phyloP scores from a whole-genome alignment of 768 basidiomycete genomes.

The Tylopilus felleus region DNA sequence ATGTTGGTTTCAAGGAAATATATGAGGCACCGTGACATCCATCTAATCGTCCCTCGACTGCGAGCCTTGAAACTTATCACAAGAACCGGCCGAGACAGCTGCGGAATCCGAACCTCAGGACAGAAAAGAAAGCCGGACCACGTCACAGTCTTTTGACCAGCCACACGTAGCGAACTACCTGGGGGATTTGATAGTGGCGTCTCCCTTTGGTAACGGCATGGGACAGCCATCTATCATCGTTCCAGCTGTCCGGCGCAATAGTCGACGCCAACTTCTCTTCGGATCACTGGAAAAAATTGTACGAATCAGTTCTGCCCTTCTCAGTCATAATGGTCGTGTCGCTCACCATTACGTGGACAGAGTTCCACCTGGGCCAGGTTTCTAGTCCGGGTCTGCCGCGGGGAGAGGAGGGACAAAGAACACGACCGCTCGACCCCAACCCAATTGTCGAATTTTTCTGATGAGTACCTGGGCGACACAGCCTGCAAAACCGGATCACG shows the following conservation, averaged over 20 bases:
- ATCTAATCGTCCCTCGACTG: not conserved
- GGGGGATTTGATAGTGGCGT: slow-evolving; percentile 15
- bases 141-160: not conserved
- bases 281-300: slow-evolving; percentile 11
- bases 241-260: not conserved
- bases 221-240: slow-evolving; percentile 2
- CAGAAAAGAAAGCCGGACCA: not conserved
- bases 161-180: not conserved
- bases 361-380: not conserved
- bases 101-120: not conserved
- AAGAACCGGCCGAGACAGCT: not conserved
- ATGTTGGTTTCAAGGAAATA: not conserved
- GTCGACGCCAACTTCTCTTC: not conserved
- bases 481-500: slow-evolving; percentile 1
- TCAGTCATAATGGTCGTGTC: not conserved
- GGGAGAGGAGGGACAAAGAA: not conserved
- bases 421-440: not conserved
- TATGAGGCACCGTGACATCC: not conserved
- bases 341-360: slow-evolving; percentile 15
- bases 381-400: not conserved
- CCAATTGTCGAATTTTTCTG: not conserved
- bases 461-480: not conserved
- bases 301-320: not conserved
- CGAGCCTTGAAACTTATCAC: not conserved
- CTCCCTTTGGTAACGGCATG: slow-evolving; percentile 4